phyloP scores from a whole-genome alignment of 495 filamentous ascomycete genomes.

The Paragyromitra xinjiangensis region DNA sequence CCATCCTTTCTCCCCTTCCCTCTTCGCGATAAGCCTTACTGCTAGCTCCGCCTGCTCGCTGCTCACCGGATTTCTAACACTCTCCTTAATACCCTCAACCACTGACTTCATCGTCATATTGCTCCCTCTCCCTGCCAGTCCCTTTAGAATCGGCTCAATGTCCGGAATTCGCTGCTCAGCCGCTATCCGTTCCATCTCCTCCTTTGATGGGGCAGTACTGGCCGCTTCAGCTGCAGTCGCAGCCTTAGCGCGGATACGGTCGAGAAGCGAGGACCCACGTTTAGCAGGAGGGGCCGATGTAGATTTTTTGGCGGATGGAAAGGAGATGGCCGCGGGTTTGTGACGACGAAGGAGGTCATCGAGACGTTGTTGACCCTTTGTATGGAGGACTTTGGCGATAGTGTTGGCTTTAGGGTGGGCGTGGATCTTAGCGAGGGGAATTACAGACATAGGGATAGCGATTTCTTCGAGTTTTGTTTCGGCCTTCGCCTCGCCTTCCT shows the following conservation, averaged over 20 bases:
- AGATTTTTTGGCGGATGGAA: slow-evolving; percentile 23
- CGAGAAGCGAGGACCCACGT: slow-evolving; percentile 43
- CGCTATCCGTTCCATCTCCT: slow-evolving; percentile 42
- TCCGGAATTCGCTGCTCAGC: slow-evolving; percentile 50
- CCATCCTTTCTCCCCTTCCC: slow-evolving; percentile 39
- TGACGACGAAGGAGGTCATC: slow-evolving; percentile 45
- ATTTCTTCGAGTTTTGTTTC: slow-evolving; percentile 8
- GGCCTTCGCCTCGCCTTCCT: not conserved
- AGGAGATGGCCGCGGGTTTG: slow-evolving; percentile 28
- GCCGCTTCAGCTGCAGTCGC: slow-evolving; percentile 49
- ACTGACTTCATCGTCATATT: slow-evolving; percentile 52
- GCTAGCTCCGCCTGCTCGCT: slow-evolving; percentile 53
- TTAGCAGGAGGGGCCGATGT: slow-evolving; percentile 22
- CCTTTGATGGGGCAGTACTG: slow-evolving; percentile 35
- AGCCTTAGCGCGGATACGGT: slow-evolving; percentile 55
- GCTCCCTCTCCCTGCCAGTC: slow-evolving; percentile 41
- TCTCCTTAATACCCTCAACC: slow-evolving; percentile 53
- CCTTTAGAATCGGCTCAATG: slow-evolving; percentile 50
- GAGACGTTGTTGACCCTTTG: slow-evolving; percentile 51
- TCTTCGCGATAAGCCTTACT: slow-evolving; percentile 52
- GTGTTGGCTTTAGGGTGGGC: slow-evolving; percentile 49
- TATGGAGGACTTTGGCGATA: slow-evolving; percentile 51
- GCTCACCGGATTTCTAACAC: slow-evolving; percentile 54
- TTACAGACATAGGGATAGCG: not conserved
- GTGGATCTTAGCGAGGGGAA: slow-evolving; percentile 49